phyloP scores from a whole-genome alignment of 1,284 basidiomycete species.

The Rhodotorula sp. region DNA sequence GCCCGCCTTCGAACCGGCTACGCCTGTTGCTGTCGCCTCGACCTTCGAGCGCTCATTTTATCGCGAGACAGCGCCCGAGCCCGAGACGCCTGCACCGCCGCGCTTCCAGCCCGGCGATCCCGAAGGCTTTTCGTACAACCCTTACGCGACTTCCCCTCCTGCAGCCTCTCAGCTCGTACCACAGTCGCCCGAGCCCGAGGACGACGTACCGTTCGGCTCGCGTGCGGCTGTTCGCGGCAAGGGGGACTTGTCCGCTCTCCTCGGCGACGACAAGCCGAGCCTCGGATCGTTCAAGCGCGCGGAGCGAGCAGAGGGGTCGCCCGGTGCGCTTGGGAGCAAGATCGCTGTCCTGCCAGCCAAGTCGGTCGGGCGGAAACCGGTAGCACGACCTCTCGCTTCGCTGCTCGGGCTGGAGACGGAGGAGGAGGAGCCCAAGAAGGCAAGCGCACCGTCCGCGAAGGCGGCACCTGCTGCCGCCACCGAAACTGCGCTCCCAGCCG shows the following conservation, averaged over 20 bases:
- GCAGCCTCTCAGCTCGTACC: neutral
- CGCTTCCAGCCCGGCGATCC: conserved; percentile 7
- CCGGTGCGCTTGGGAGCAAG: conserved; percentile 16
- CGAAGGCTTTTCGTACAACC: conserved; percentile 4
- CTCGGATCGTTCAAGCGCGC: conserved; percentile 18
- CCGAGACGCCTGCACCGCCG: conserved; percentile 26
- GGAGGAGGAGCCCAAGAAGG: neutral
- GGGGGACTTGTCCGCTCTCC: conserved; percentile 25
- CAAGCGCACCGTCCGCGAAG: neutral
- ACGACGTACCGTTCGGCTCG: neutral
- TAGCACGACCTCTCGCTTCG: conserved; percentile 32
- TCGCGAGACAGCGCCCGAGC: conserved; percentile 30
- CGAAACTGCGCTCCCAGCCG: neutral
- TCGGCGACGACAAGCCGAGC: conserved; percentile 33
- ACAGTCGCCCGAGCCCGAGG: neutral
- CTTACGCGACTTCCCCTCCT: conserved; percentile 18
- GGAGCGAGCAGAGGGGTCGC: neutral
- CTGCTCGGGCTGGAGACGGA: conserved; percentile 29
- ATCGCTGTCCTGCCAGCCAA: conserved; percentile 23
- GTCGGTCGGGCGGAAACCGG: conserved; percentile 29
- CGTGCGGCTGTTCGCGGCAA: neutral
- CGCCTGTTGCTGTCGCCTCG: neutral
- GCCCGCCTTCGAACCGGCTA: neutral
- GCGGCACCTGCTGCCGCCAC: neutral
- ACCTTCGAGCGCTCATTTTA: conserved; percentile 5